Base-by-base conservation (phyloP, 805 yeast species). In the Ogataea zsoltii region DNA sequence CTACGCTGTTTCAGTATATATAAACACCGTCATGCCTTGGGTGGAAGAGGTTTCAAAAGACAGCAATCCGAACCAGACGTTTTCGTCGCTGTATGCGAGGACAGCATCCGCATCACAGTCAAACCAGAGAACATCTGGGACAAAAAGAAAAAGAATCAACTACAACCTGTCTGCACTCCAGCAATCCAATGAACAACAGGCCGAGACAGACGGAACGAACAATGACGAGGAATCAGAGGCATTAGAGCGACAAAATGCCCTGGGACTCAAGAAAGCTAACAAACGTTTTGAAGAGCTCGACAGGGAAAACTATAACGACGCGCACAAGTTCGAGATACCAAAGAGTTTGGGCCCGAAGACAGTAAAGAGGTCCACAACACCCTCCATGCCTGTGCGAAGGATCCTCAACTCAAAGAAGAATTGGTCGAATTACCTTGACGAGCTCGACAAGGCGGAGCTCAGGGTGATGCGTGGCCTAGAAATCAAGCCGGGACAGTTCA, bases 231-330 rank as follows among this genome's bases (percentile, higher is more conserved):
- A 67, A 39, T 57, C 63, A 11, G 53, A 50, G 1, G 68, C 62
- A 34, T 45, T 67, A 12, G 53, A 48, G 26, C 49, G 49, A 35
- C 60, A 42, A 41, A 58, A 25, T 38, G 56, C 58, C 2, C 44
- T 54, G 9, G 74, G 67, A 39, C 61, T 65, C 50, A 67, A 65
- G 50, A 65, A 63, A 38, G 67, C 71, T 1, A 55, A 56, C 13
- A 69, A 68, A 46, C 52, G 78, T 37, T 68, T 71, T 41, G 65
- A 61, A 2, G 77, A 73, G 46, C 54, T 74, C 16, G 72, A 70
- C 44, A 53, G 68, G 21, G 78, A 74, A 55, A 72, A 73, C 47
- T 74, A 70, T 50, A 71, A 65, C 51, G 76, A 72, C 21, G 49
- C 52, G 18, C 35, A 49, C 13, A 61, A 63, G 38, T 57, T 71